Conservation (phyloP, 371 early-diverging fungal species). For the Circinella umbellata region DNA sequence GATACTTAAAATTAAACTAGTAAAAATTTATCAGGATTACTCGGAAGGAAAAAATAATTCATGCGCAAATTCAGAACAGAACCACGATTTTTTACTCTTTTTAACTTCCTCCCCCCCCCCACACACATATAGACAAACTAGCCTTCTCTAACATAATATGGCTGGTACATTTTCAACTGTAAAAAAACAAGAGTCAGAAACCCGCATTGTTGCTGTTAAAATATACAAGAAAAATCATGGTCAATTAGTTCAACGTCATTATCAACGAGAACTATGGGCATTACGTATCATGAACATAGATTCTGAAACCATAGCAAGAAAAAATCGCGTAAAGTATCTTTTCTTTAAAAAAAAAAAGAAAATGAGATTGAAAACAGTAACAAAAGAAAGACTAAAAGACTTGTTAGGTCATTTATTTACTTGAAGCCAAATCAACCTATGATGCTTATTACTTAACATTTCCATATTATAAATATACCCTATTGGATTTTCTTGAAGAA, state of each 20-base stretch:
- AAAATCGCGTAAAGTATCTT: constrained; percentile 32
- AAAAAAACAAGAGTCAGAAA: constrained; percentile 22
- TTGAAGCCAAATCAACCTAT: constrained; percentile 23
- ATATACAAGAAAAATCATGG: constrained; percentile 43
- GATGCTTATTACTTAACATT: constrained; percentile 30
- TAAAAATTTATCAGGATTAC: background rate
- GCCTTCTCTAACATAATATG: background rate
- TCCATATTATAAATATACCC: constrained; percentile 33
- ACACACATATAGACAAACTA: too few relatives aligned
- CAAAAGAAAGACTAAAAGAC: background rate
- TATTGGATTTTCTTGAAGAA: constrained; percentile 11
- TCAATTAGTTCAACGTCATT: constrained; percentile 35
- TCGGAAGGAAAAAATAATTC: background rate
- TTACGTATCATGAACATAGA: constrained; percentile 26
- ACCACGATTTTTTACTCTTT: too few relatives aligned
- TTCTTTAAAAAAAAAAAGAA: too few relatives aligned
- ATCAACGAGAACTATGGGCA: constrained; percentile 40
- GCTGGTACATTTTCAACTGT: constrained; percentile 40
- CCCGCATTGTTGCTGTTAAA: constrained; percentile 38
- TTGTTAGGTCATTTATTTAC: constrained; percentile 36
- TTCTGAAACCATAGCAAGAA: constrained; percentile 22
- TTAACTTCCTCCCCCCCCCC: too few relatives aligned
- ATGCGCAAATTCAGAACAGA: too few relatives aligned
- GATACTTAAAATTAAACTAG: too few relatives aligned
- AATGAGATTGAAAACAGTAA: background rate